A percentile compares a stretch with the other conserved stretches of the same genome.
These are phyloP conservation scores for Ustilago vetiveriae DNA, from an alignment of 1,284 basidiomycete genomes.

Conservation along the genomic window DNA sequence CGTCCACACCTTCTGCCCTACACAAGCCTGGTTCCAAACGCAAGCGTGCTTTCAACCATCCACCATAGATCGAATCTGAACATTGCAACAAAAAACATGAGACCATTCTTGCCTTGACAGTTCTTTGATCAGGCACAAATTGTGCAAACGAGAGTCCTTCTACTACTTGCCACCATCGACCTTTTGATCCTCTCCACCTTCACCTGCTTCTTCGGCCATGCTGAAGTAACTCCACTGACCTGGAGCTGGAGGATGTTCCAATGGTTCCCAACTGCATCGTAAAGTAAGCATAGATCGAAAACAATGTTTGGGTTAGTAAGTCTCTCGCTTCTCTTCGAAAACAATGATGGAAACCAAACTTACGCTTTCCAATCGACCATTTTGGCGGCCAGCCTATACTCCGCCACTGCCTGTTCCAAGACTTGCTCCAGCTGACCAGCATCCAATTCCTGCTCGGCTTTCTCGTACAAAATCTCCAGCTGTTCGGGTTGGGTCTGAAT, in stretches of 20 bases:
- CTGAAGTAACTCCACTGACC: slow-evolving; percentile 86
- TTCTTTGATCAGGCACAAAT: too few relatives aligned
- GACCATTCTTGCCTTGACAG: too few relatives aligned
- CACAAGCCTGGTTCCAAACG: too few relatives aligned
- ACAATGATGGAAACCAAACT: slow-evolving; percentile 69
- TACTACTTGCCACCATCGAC: slow-evolving; percentile 33
- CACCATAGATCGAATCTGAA: too few relatives aligned
- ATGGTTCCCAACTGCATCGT: slow-evolving; percentile 88
- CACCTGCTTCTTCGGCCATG: slow-evolving; percentile 63
- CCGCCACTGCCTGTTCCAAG: slow-evolving; percentile 83
- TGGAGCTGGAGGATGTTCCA: slow-evolving; percentile 80
- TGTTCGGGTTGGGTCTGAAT: slow-evolving; percentile 68
- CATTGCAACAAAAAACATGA: too few relatives aligned
- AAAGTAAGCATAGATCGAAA: background rate
- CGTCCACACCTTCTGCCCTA: too few relatives aligned
- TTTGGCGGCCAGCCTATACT: slow-evolving; percentile 80
- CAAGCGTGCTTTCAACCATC: too few relatives aligned
- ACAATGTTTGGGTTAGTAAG: background rate
- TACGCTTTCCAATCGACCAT: slow-evolving; percentile 97
- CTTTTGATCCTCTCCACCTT: slow-evolving; percentile 52
- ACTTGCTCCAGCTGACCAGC: slow-evolving; percentile 76
- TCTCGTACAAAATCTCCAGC: slow-evolving; percentile 77
- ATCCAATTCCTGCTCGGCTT: slow-evolving; percentile 73
- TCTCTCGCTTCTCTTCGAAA: background rate
- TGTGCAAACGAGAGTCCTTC: too few relatives aligned